These are phyloP conservation scores for Enterospora canceri DNA, from an alignment of 371 early-diverging fungal species.

Conservation along the genomic window DNA sequence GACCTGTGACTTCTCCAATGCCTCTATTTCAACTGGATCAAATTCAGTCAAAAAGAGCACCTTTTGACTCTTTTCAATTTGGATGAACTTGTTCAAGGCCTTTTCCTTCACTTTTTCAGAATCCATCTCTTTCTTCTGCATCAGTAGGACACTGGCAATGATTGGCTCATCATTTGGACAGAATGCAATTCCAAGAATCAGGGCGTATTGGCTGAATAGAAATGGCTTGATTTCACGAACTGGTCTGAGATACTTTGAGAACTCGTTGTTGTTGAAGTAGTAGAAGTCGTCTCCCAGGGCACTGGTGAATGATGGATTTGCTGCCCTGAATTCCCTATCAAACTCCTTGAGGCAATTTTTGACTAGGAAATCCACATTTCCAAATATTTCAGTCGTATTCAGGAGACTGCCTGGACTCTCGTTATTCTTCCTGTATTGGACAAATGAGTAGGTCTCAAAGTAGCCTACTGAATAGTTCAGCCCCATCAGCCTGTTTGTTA, in stretches of 20 bases:
- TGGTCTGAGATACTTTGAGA: constrained; percentile 12
- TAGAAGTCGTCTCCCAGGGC: not conserved
- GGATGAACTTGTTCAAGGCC: not conserved
- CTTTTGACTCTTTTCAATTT: not conserved
- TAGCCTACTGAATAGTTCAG: constrained; percentile 33
- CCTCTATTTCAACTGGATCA: constrained; percentile 20
- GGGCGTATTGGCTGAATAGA: constrained; percentile 13
- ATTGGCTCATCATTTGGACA: constrained; percentile 32
- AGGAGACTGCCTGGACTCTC: not conserved
- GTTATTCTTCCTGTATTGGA: not conserved
- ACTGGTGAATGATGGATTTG: not conserved
- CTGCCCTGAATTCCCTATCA: not conserved
- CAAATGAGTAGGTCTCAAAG: constrained; percentile 27
- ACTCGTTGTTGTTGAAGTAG: not conserved
- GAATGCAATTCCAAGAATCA: constrained; percentile 27
- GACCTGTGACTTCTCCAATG: constrained; percentile 15
- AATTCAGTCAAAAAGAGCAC: constrained; percentile 28
- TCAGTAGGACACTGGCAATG: constrained; percentile 24
- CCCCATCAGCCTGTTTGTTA: not conserved
- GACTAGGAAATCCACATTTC: not conserved
- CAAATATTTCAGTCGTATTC: not conserved
- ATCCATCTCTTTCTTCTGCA: not conserved
- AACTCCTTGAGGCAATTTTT: not conserved
- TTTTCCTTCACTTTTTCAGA: not conserved
- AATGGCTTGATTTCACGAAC: constrained; percentile 38